Conservation (phyloP, 768 basidiomycete species). For the Tremella mesenterica region DNA sequence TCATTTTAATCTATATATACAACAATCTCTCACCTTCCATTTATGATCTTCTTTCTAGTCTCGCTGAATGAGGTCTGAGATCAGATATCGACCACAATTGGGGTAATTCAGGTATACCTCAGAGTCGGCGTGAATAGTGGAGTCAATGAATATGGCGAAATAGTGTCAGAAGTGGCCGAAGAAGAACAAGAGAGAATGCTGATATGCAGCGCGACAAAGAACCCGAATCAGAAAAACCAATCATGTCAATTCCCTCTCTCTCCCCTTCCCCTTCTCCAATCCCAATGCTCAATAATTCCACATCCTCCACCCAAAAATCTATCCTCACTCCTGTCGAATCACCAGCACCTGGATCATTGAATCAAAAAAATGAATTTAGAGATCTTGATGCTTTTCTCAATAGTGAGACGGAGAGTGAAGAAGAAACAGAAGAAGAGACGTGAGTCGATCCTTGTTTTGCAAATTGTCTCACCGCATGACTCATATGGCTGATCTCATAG, state of each 20-base stretch:
- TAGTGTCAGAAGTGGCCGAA: no score
- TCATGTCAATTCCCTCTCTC: not conserved
- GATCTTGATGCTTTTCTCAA: conserved; percentile 42
- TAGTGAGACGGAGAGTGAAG: conserved; percentile 26
- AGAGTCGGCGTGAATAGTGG: no score
- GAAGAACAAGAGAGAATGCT: no score
- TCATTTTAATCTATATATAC: no score
- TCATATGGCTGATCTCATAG: not conserved
- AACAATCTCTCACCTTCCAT: no score
- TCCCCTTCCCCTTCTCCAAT: conserved; percentile 1
- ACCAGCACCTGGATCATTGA: conserved; percentile 11
- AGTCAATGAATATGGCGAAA: no score
- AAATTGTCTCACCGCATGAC: not conserved
- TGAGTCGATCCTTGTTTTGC: not conserved
- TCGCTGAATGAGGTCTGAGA: no score
- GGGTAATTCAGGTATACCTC: no score
- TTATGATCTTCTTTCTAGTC: no score
- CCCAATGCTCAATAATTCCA: conserved; percentile 2
- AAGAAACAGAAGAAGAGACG: conserved; percentile 24
- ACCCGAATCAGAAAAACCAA: not conserved
- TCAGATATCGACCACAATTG: not conserved
- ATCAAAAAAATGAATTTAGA: conserved; percentile 29
- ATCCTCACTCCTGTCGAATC: conserved; percentile 5
- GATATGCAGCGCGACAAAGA: not conserved
- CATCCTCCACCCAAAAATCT: not conserved